phyloP scores from a whole-genome alignment of 371 early-diverging fungal species.

The Apophysomyces trapeziformis region DNA sequence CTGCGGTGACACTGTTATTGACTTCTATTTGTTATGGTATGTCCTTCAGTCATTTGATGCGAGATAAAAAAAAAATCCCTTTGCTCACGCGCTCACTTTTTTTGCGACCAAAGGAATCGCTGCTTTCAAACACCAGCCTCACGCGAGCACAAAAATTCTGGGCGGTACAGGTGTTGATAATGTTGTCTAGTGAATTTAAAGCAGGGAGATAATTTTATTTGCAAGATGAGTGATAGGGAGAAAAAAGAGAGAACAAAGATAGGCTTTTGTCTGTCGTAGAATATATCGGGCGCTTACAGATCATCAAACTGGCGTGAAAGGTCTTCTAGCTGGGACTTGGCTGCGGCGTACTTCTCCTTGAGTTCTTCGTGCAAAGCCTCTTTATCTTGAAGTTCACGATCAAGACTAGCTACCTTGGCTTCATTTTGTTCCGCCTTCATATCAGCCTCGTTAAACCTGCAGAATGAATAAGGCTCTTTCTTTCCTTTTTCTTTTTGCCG shows the following conservation, averaged over 20 bases:
- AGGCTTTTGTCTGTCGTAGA: not conserved
- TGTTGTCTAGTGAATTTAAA: constrained; percentile 33
- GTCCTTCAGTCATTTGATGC: not conserved
- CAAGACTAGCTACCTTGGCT: constrained; percentile 66
- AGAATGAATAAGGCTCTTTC: not conserved
- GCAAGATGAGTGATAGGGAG: not conserved
- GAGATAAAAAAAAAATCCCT: too few species aligned
- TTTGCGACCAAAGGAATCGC: constrained; percentile 26
- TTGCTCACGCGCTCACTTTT: constrained; percentile 1
- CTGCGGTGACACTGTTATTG: constrained; percentile 42
- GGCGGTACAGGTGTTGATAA: constrained; percentile 52
- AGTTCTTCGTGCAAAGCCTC: constrained; percentile 71
- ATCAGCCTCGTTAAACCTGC: constrained; percentile 74
- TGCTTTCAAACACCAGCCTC: constrained; percentile 46
- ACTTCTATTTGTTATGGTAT: constrained; percentile 46
- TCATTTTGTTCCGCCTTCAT: constrained; percentile 78
- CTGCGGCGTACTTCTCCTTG: constrained; percentile 58
- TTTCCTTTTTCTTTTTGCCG: not conserved
- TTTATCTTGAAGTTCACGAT: constrained; percentile 64
- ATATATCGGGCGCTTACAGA: constrained; percentile 46
- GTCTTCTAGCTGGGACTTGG: constrained; percentile 78
- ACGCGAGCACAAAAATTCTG: constrained; percentile 43
- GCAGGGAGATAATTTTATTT: not conserved
- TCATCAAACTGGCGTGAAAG: constrained; percentile 76
- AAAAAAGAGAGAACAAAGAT: not conserved